Base-by-base conservation (phyloP, 495 filamentous ascomycete species). In the Tuber aestivum region DNA sequence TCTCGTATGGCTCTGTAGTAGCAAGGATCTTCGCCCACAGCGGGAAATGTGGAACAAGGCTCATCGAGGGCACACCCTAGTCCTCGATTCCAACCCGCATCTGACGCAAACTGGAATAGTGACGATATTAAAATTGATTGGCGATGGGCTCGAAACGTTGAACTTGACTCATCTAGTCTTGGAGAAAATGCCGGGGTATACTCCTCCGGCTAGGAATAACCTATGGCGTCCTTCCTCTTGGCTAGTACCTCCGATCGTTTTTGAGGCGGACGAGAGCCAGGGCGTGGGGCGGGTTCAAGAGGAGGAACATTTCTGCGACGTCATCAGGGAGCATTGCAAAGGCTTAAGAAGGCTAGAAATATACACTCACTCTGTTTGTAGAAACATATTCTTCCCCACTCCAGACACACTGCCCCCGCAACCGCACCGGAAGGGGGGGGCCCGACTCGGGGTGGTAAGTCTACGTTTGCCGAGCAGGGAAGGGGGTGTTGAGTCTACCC, bases 1-100 rank as follows among this genome's bases (percentile, higher is more conserved):
- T 61, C 48, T 79, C 32, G 37, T 18, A 1, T 78, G 76, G 78
- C n/a, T 72, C 56, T 21, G 77, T 40, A 70, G 77, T 72, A 70
- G 69, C 21, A 48, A 42, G 35, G 50, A 68, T 74, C 56, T 65
- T 42, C 18, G 42, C 40, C 21, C 12, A 45, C 14, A 14, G 42
- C 41, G 45, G 4, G 10, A 27, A 18, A 18, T 44, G 50, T 42
- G 44, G 72, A 48, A 12, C 38, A 44, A 23, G 72, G n/a, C 23
- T 61, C 50, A 61, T 61, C 50, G 50, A 10, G 50, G 50, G n/a
- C 50, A 61, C n/a, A 61, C 50, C 50, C 50, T 79, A 41, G 35
- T 37, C 14, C 50, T 79, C 20, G 76, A 70, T 40, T 42, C 41
- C 9, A 78, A 73, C 41, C 77, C 68, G 27, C n/a, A 50, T n/a